Evolutionary conservation across 176 grass and related monocot species (phyloP).

Genomic region (Cymbopogon citratus): DNA sequence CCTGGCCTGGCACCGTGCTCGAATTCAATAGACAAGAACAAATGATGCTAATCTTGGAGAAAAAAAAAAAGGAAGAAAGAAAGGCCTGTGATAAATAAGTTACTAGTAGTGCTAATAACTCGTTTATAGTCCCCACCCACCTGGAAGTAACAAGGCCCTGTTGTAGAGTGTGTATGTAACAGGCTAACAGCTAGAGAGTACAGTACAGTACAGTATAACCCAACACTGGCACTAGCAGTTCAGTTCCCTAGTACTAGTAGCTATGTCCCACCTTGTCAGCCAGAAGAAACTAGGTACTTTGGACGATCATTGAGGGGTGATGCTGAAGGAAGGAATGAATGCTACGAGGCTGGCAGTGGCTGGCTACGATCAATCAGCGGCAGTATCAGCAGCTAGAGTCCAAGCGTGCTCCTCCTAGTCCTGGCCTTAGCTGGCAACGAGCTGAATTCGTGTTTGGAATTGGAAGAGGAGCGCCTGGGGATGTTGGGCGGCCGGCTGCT

Average conservation of each 20-base stretch:
- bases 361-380: conserved; percentile 28
- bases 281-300: neutral
- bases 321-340: neutral
- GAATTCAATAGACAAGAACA: neutral
- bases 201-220: conserved; percentile 1
- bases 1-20: neutral
- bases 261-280: neutral
- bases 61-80: too few relatives aligned
- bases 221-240: conserved; percentile 15
- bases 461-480: conserved; percentile 16
- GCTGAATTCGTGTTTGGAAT: conserved; percentile 15
- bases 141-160: conserved; percentile 12
- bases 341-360: neutral
- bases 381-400: conserved; percentile 1
- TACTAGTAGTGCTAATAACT: neutral
- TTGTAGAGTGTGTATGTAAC: neutral
- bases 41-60: neutral
- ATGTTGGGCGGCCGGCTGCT: conserved; percentile 17
- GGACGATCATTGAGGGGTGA: neutral
- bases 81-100: too few relatives aligned
- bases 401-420: conserved; percentile 36
- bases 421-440: conserved; percentile 14
- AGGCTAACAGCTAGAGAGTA: neutral
- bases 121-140: conserved; percentile 16
- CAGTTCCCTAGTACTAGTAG: neutral